These are phyloP conservation scores for Coniochaeta ligniaria DNA, from an alignment of 2,329 filamentous ascomycete species.

Conservation along the genomic window DNA sequence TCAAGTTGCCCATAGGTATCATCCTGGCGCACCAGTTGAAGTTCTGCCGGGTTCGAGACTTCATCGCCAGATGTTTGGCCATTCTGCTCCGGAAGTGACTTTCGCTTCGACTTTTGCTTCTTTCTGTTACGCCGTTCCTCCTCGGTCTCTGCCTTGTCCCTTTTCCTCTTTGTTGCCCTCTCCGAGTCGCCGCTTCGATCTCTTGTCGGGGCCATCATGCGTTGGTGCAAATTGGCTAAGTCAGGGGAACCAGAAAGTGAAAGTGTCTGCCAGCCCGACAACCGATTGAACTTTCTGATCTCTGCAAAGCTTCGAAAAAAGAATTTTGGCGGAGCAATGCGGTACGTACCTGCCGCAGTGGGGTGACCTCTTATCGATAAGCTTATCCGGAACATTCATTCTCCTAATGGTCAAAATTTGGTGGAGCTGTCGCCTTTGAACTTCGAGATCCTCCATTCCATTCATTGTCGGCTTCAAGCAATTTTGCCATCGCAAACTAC, in stretches of 20 bases:
- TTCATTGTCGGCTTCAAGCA: background rate
- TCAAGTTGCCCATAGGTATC: background rate
- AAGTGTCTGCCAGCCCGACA: background rate
- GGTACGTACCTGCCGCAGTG: background rate
- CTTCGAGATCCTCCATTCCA: background rate
- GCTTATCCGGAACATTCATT: background rate
- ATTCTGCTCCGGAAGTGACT: slow-evolving; percentile 1
- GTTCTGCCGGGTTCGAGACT: too few species aligned
- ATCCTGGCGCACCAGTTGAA: background rate
- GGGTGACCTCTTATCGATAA: background rate
- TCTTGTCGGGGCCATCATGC: slow-evolving; percentile 9
- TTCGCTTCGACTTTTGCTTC: slow-evolving; percentile 9
- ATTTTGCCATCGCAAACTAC: slow-evolving; percentile 1
- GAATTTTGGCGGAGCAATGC: background rate
- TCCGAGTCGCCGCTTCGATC: background rate
- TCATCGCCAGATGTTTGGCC: background rate
- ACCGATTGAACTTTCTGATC: background rate
- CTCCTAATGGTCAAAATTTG: background rate
- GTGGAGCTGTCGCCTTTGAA: background rate
- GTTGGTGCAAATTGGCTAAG: background rate
- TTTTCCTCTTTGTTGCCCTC: slow-evolving; percentile 10
- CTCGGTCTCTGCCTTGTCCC: slow-evolving; percentile 8
- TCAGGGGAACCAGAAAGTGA: background rate
- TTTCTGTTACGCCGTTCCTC: slow-evolving; percentile 9
- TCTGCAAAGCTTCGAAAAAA: background rate